A percentile compares a stretch with the other conserved stretches of the same genome.
Conservation (phyloP, 2,329 filamentous ascomycete species). For the Huntiella bhutanensis region DNA sequence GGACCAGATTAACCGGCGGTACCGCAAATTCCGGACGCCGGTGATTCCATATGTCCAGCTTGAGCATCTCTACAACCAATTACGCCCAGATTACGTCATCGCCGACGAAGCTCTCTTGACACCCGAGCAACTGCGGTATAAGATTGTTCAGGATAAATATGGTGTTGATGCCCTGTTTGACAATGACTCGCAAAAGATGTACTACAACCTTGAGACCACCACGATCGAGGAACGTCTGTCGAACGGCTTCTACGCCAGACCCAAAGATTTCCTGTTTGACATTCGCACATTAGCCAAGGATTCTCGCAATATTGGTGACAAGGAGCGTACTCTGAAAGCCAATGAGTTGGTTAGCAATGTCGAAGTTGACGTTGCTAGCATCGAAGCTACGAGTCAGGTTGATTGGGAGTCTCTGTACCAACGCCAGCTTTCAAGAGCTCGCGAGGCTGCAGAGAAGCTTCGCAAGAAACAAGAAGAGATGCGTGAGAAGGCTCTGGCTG, state of each 20-base stretch:
- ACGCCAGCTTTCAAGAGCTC: constrained; percentile 48
- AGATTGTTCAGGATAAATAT: constrained; percentile 60
- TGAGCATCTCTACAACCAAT: constrained; percentile 67
- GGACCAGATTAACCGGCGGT: constrained; percentile 85
- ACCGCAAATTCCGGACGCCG: constrained; percentile 70
- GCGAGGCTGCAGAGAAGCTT: constrained; percentile 38
- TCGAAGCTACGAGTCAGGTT: constrained; percentile 47
- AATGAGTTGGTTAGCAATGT: constrained; percentile 88
- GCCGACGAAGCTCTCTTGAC: constrained; percentile 28
- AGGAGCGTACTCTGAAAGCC: constrained; percentile 64
- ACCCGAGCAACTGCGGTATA: constrained; percentile 51
- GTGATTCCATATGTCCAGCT: constrained; percentile 58
- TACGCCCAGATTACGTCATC: constrained; percentile 51
- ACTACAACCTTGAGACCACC: constrained; percentile 82
- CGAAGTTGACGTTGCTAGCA: constrained; percentile 71
- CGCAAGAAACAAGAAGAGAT: constrained; percentile 32
- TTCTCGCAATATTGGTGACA: constrained; percentile 63
- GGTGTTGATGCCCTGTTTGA: constrained; percentile 62
- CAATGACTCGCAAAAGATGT: constrained; percentile 61
- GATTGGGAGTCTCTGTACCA: constrained; percentile 72
- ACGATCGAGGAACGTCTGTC: constrained; percentile 92
- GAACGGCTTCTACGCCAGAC: constrained; percentile 87
- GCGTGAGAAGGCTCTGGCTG: background rate
- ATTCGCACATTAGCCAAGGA: constrained; percentile 74
- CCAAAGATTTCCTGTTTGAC: constrained; percentile 75